Evolutionary conservation across 371 early-diverging fungal species (phyloP).

Genomic region (Syncephalastrum contaminatum): DNA sequence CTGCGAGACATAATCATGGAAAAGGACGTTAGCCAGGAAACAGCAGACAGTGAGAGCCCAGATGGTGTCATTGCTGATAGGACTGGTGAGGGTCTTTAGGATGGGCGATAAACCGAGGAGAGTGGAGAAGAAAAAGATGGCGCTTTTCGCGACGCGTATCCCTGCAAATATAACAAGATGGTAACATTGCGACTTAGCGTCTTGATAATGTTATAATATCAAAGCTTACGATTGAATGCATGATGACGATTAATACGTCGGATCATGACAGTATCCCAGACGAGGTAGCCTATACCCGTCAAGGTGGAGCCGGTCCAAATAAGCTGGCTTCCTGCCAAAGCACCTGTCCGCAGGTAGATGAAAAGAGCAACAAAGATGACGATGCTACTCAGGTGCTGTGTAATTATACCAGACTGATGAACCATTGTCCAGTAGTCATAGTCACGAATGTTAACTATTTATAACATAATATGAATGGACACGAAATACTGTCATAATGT

Average conservation of each 20-base stretch:
- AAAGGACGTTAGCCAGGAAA: slow-evolving; percentile 82
- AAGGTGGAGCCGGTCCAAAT: slow-evolving; percentile 59
- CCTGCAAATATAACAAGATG: slow-evolving; percentile 22
- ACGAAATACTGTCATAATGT: too few relatives aligned
- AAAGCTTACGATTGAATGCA: slow-evolving; percentile 50
- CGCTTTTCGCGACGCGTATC: slow-evolving; percentile 67
- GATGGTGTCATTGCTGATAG: slow-evolving; percentile 90
- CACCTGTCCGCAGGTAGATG: slow-evolving; percentile 61
- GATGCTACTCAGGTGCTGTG: slow-evolving; percentile 83
- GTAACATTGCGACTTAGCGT: too few relatives aligned
- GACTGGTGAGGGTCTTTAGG: slow-evolving; percentile 87
- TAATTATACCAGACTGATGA: slow-evolving; percentile 72
- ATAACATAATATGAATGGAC: too few relatives aligned
- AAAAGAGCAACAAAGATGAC: slow-evolving; percentile 88
- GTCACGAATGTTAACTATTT: slow-evolving; percentile 63
- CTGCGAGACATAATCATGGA: slow-evolving; percentile 83
- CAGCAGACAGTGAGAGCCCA: slow-evolving; percentile 88
- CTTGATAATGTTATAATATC: too few relatives aligned
- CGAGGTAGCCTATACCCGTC: slow-evolving; percentile 63
- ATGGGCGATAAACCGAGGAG: slow-evolving; percentile 90
- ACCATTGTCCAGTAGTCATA: slow-evolving; percentile 78
- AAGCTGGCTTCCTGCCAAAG: slow-evolving; percentile 57
- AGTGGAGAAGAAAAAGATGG: slow-evolving; percentile 73
- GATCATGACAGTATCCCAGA: slow-evolving; percentile 64
- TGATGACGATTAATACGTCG: slow-evolving; percentile 33